Base-by-base conservation (phyloP, 176 grass and related monocot species). In the Oryza glumipatula region DNA sequence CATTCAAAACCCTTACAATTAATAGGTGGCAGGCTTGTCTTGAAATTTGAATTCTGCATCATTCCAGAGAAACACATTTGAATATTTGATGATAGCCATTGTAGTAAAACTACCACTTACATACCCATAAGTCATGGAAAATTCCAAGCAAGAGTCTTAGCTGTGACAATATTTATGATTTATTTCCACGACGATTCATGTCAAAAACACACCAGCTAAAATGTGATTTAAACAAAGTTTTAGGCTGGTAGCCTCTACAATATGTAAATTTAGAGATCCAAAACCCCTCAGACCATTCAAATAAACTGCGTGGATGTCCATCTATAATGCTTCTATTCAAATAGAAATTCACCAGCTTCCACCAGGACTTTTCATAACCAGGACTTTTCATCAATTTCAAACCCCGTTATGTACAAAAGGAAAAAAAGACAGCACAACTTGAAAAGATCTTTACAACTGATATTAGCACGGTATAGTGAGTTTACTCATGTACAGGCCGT, bases 391-490 rank as follows among this genome's bases (percentile, higher is more conserved):
- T 9, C 35, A 68, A 61, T 63, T 80, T 68, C 5, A 33, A 24
- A 74, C 36, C 48, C 47, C 51, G 74, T 77, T 13, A 14, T 85
- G 82, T 66, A 64, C 39, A 64, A 11, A 77, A 44, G 9, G 10
- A 81, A 76, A 81, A 16, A 83, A 81, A 76, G 3, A 36, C 16
- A 83, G 0, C 68, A 79, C 75, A 79, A 35, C 52, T 45, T 4
- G 1, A 82, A 41, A 88, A 79, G 56, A 56, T 83, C 64, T 83
- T 78, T 83, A 88, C 86, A 88, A 16, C 22, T 32, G 2, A 56
- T 66, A 66, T 78, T 73, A 73, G 44, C 43, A 72, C 67, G 17
- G 6, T 41, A 76, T 16, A 39, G 74, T 70, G 74, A 46, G 11
- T 28, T 44, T 65, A 84, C 52, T 68, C 80, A 80, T 84, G 73